Conservation (phyloP, 2,329 filamentous ascomycete genomes). For the Macrophomina tecta region DNA sequence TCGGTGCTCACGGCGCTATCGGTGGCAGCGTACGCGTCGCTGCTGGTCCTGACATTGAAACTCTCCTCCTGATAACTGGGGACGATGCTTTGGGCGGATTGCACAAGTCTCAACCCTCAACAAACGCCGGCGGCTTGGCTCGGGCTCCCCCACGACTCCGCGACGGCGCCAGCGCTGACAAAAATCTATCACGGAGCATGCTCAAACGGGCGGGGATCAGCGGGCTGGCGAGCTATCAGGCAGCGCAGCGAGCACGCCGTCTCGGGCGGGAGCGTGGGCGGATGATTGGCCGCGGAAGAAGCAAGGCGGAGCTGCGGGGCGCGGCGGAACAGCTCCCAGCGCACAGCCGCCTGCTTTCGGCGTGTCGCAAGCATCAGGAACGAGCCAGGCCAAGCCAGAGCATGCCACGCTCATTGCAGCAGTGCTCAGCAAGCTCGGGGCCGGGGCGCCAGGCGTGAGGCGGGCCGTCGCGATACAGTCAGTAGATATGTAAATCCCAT, state of each 20-base stretch:
- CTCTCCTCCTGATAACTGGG: slow-evolving; percentile 21
- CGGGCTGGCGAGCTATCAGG: neutral
- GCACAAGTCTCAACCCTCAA: slow-evolving; percentile 19
- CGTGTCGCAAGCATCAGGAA: slow-evolving; percentile 20
- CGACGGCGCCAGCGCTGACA: slow-evolving; percentile 20
- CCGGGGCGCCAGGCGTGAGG: neutral
- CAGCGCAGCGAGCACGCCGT: neutral
- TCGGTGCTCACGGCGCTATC: slow-evolving; percentile 67
- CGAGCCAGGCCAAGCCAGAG: neutral
- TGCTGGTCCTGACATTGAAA: slow-evolving; percentile 65
- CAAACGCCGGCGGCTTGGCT: slow-evolving; percentile 20
- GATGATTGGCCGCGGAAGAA: slow-evolving; percentile 23
- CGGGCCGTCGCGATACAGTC: slow-evolving; percentile 24
- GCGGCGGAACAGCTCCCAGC: slow-evolving; percentile 11
- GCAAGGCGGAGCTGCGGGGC: slow-evolving; percentile 13
- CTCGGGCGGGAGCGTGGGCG: slow-evolving; percentile 3
- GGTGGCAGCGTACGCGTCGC: slow-evolving; percentile 65
- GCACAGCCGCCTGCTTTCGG: slow-evolving; percentile 26
- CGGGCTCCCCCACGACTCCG: slow-evolving; percentile 21
- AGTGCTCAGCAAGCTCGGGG: neutral
- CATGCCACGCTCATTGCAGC: slow-evolving; percentile 19
- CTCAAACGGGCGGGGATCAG: slow-evolving; percentile 19
- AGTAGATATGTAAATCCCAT: slow-evolving; percentile 25
- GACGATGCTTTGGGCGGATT: slow-evolving; percentile 12
- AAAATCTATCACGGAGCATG: slow-evolving; percentile 18